Evolutionary conservation across 495 filamentous ascomycete genomes (phyloP), one percentile per base, ranked within the genome.

Genomic region (Podospora appendiculata): DNA sequence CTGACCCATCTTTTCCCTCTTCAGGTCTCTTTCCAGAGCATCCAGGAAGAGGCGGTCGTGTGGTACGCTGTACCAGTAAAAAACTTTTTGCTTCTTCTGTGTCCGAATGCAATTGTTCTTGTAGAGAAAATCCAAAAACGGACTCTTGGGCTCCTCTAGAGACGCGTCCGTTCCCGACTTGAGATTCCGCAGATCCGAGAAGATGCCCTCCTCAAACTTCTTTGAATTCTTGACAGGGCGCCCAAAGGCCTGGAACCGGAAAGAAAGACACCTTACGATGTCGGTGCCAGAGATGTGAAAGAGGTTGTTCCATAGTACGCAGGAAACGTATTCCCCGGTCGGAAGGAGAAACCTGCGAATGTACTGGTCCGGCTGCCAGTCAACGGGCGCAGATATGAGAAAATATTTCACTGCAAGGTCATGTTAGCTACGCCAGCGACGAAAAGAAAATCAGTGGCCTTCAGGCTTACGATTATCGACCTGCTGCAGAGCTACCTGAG

Each of bases 31-130:
- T 75, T 98, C 93, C 66, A 98, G 76, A 42, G 93, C 93, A 76
- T 98, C 93, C 50, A 97, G 83, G 72, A 98, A 98, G 39, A 98
- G 83, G 35, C 93, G 83, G 73, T 98, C 93, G 68, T 98, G 93
- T 7, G 93, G 93, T 49, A 98, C 93, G 73, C 91, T 96, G 70
- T 98, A 98, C 93, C 93, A 98, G 73, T 96, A 98, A 62, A 98
- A 98, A 58, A 98, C 93, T 77, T 98, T 98, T 65, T 98, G 93
- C 80, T 98, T 98, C 82, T 98, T 98, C 71, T 98, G 93, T 25
- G 93, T 98, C 57, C 93, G 82, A 61, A 98, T 98, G 80, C 93
- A 98, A 71, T 98, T 98, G 78, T 98, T 97, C 80, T 98, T 98
- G 79, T 97, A 98, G 46, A 98, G 78, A 72, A 97, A 98, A 67